Evolutionary conservation across 352 stramenopile genomes (phyloP).

Genomic region (Phytophthora nicotianae): DNA sequence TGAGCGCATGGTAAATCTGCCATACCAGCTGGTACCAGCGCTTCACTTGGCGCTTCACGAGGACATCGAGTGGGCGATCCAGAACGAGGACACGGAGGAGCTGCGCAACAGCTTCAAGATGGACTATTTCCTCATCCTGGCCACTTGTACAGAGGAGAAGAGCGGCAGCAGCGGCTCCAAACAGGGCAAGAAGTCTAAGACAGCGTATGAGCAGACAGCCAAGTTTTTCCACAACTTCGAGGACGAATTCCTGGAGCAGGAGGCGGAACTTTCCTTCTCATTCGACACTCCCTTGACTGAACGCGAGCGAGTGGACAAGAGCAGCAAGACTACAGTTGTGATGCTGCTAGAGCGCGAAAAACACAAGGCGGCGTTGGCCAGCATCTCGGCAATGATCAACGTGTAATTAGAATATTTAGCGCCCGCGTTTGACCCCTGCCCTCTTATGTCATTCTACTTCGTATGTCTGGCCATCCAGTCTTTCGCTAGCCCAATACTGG

Average conservation of each 20-base stretch:
- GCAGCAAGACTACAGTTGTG: constrained; percentile 72
- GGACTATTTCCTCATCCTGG: constrained; percentile 85
- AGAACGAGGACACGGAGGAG: constrained; percentile 70
- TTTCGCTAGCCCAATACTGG: constrained; percentile 70
- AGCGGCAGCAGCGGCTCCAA: constrained; percentile 39
- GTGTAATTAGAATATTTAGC: constrained; percentile 75
- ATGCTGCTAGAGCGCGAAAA: constrained; percentile 80
- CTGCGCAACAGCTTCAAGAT: constrained; percentile 75
- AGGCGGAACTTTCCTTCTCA: constrained; percentile 69
- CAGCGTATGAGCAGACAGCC: constrained; percentile 59
- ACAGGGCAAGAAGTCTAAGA: constrained; percentile 82
- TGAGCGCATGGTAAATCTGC: constrained; percentile 88
- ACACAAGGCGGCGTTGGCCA: constrained; percentile 82
- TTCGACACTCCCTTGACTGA: constrained; percentile 78
- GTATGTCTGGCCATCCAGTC: constrained; percentile 56
- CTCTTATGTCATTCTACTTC: not conserved
- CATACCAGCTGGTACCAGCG: constrained; percentile 83
- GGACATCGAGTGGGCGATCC: constrained; percentile 85
- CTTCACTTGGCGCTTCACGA: constrained; percentile 83
- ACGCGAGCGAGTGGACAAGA: constrained; percentile 61
- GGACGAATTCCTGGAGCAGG: constrained; percentile 84
- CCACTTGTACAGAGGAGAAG: constrained; percentile 68
- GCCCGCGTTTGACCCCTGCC: constrained; percentile 19
- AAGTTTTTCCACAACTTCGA: constrained; percentile 90
- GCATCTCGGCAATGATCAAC: constrained; percentile 85